Evolutionary conservation across 2,329 filamentous ascomycete species (phyloP).

Genomic region (Colletotrichum sp.): DNA sequence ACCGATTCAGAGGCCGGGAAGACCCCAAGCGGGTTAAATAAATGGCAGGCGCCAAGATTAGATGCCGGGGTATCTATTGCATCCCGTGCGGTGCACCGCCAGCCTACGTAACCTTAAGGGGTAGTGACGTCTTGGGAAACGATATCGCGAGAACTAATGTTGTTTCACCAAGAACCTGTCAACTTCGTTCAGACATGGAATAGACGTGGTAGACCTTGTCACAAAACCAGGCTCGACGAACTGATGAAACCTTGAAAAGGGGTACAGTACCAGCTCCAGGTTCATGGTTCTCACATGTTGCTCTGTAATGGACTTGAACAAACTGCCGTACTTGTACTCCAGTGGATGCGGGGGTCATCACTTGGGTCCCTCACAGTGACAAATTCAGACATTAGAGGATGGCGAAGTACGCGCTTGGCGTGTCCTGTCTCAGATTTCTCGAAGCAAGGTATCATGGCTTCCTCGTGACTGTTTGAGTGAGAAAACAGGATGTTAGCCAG

Average conservation of each 20-base stretch:
- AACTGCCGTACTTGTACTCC: neutral
- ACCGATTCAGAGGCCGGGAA: neutral
- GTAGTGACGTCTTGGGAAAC: neutral
- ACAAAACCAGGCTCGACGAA: neutral
- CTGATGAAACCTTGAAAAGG: neutral
- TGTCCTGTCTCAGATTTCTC: neutral
- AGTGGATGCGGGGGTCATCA: neutral
- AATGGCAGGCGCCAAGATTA: neutral
- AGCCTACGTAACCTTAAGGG: neutral
- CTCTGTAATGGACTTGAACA: neutral
- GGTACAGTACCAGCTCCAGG: neutral
- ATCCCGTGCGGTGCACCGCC: neutral
- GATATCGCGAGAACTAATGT: neutral
- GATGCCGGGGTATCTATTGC: neutral
- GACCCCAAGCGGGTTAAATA: neutral
- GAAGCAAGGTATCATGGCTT: neutral
- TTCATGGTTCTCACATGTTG: neutral
- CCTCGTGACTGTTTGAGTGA: neutral
- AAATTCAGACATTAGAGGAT: neutral
- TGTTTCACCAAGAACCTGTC: neutral
- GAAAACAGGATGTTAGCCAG: neutral
- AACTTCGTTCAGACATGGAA: neutral
- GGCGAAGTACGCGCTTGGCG: neutral
- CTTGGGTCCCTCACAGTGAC: neutral
- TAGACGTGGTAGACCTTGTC: neutral